Base-by-base conservation (phyloP, 805 yeast species). In the Myxozyma melibiosi region DNA sequence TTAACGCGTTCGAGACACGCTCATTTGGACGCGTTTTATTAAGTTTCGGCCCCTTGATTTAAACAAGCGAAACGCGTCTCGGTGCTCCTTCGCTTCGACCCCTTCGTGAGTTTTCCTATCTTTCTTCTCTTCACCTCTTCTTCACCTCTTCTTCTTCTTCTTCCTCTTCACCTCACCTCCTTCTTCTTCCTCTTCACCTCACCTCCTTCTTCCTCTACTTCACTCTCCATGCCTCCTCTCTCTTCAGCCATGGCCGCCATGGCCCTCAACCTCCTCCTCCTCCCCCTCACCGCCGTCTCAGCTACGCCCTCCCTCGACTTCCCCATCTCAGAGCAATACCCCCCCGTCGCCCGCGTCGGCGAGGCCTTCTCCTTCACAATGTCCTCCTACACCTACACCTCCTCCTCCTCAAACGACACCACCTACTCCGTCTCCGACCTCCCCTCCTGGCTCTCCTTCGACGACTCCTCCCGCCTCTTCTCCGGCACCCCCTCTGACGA, bases 381-480 rank as follows among this genome's bases (percentile, higher is more conserved):
- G 40, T 84, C 90, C 52, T 74, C 80, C 57, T 82, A 84, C 64
- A 92, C 98, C 1, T 90, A 81, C 70, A 77, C 82, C 1, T 35
- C 67, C n/a, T 69, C 77, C 2, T 69, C 74, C 46, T 72, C 71
- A 24, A 77, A 76, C 18, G 50, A 72, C 6, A 77, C 90, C 35
- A 56, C 75, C 5, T 89, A 89, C 70, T 66, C 80, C 2, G 86
- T 82, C 0, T 70, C 75, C 20, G 73, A 78, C 51, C 74, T 85
- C 48, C 99, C 99, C 1, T 58, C 70, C 4, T 94, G 98, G 99
- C 77, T 94, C 16, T 66, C 75, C 0, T 89, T 92, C 63, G 95
- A 90, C 71, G 65, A 81, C 1, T 53, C 66, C 8, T 70, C 87
- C 3, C 77, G 87, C 50, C 78, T 84, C 0, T 77, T 92, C 24